Base-by-base conservation (phyloP, 2,329 filamentous ascomycete species). In the Macroventuria anomochaeta region DNA sequence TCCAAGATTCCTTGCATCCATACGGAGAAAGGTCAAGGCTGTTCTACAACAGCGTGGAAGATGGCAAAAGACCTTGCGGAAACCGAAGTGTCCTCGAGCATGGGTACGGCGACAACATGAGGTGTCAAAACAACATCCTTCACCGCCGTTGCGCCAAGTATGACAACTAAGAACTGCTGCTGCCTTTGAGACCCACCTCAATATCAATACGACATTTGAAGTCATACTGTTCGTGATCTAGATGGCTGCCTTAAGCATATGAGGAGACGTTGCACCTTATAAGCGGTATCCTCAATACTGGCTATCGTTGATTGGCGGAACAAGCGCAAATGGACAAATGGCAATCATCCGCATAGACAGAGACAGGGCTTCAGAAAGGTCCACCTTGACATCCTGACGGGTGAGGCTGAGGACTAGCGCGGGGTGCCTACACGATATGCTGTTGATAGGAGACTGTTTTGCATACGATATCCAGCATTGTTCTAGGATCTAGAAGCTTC, bases 361-460 rank as follows among this genome's bases (percentile, higher is more conserved):
- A 18, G 38, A 42, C 50, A 54, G 28, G 51, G 51, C 18, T 44
- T 44, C 25, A 29, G 37, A 54, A 31, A 54, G 46, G 46, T n/a
- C 33, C 51, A 54, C 51, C 21, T 44, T 44, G 32, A 49, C 51
- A 46, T 54, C 44, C 51, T 46, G 33, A 46, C 51, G 51, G 51
- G 44, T 44, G 44, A 54, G 51, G 51, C 51, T 54, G 53, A 50
- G 32, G 32, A 32, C 48, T 53, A 47, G 43, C 42, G 53, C 38
- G 20, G 23, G 17, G 25, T 38, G 29, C 38, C 21, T 20, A 36
- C 18, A 34, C 36, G 23, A 36, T 38, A 46, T 23, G 20, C 25
- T 41, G 23, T 38, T 25, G 46, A 48, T 41, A 41, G 31, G 47
- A 26, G 31, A 40, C 36, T 42, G 15, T 26, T n/a, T 17, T 38